Conservation (phyloP, 352 stramenopile genomes). For the Phytophthora litchii region DNA sequence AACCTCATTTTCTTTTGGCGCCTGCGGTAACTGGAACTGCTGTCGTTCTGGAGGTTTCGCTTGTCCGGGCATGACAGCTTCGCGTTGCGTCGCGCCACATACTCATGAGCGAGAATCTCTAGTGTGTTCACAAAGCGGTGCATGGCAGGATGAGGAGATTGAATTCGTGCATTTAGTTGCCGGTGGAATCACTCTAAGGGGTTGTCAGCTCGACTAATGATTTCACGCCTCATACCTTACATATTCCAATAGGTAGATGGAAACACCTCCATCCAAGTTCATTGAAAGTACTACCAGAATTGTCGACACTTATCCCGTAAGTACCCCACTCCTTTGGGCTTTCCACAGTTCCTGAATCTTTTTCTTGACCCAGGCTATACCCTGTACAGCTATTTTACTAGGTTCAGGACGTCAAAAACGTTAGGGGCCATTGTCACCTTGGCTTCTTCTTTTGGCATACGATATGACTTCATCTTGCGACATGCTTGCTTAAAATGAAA, state of each 20-base stretch:
- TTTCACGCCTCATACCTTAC: constrained; percentile 1
- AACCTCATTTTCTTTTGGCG: neutral
- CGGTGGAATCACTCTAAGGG: constrained; percentile 4
- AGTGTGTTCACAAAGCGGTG: neutral
- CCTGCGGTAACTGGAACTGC: neutral
- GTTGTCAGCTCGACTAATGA: constrained; percentile 10
- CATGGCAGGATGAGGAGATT: constrained; percentile 2
- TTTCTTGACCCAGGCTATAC: constrained; percentile 1
- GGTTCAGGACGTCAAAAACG: constrained; percentile 5
- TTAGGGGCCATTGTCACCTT: constrained; percentile 1
- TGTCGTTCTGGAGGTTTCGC: neutral
- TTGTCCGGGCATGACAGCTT: neutral
- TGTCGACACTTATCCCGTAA: neutral
- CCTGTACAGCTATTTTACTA: constrained; percentile 6
- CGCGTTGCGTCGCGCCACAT: neutral
- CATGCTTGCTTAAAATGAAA: constrained; percentile 11
- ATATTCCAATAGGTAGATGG: constrained; percentile 6
- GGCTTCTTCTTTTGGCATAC: neutral
- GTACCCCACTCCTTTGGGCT: neutral
- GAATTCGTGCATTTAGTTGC: constrained; percentile 6
- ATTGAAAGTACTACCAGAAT: constrained; percentile 4
- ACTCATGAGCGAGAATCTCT: neutral
- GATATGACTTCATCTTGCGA: constrained; percentile 3
- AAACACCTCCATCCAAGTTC: constrained; percentile 5
- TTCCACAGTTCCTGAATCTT: constrained; percentile 2